These are phyloP conservation scores for Suhomyces xylopsoci DNA, from an alignment of 805 yeast species.

Conservation along the genomic window DNA sequence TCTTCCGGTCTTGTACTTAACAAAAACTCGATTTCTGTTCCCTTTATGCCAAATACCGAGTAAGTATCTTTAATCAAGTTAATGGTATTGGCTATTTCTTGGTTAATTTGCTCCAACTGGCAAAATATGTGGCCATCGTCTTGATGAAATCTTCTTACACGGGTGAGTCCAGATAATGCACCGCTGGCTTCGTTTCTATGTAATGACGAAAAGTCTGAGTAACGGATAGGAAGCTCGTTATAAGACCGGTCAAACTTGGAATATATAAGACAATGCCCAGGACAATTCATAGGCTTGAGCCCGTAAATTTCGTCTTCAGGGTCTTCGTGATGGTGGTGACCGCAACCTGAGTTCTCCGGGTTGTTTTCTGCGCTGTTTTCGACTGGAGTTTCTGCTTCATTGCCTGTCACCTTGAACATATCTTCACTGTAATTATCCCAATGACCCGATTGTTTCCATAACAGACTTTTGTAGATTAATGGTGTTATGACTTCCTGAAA, in stretches of 20 bases:
- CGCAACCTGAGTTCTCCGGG: constrained; percentile 5
- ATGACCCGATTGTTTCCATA: constrained; percentile 93
- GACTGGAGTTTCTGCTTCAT: constrained; percentile 28
- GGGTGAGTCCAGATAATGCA: constrained; percentile 84
- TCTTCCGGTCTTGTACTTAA: constrained; percentile 84
- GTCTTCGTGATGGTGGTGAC: constrained; percentile 9
- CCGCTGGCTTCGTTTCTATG: constrained; percentile 96
- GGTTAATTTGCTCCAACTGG: constrained; percentile 66
- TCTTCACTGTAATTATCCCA: constrained; percentile 94
- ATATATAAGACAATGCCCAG: constrained; percentile 89
- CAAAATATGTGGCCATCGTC: constrained; percentile 98
- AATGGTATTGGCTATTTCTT: constrained; percentile 71
- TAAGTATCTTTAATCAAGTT: constrained; percentile 75
- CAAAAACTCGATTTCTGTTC: constrained; percentile 52
- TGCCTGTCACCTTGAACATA: constrained; percentile 84
- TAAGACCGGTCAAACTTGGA: constrained; percentile 73
- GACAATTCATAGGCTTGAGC: constrained; percentile 92
- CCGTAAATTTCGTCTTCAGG: constrained; percentile 47
- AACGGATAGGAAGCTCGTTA: constrained; percentile 81
- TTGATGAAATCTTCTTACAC: constrained; percentile 94
- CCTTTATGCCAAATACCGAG: constrained; percentile 55
- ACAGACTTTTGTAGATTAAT: constrained; percentile 70
- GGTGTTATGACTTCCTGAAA: constrained; percentile 94
- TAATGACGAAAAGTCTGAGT: constrained; percentile 84
- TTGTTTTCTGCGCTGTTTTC: constrained; percentile 18